Base-by-base conservation (phyloP, 495 filamentous ascomycete species). In the Penicillium fimorum region DNA sequence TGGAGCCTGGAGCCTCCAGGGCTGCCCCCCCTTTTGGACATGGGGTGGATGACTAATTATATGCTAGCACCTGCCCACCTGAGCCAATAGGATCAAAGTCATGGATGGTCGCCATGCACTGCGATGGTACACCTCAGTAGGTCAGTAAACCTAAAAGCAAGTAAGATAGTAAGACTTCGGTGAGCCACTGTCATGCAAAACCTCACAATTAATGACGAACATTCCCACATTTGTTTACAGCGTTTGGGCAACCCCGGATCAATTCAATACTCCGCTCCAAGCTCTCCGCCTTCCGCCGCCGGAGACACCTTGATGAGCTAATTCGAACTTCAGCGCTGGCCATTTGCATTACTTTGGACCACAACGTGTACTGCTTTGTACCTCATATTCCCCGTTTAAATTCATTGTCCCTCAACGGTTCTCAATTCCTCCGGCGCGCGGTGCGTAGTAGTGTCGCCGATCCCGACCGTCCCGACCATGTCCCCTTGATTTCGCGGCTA, bases 391-490 rank as follows among this genome's bases (percentile, higher is more conserved):
- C 50, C 29, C n/a, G 15, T 9, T 53, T n/a, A 40, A 37, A 24
- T 29, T 18, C 29, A 7, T 52, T 24, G 27, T 37, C 10, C 27
- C 15, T 47, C 25, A 10, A 18, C 33, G 20, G n/a, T 43, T 50
- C 8, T 45, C 47, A 62, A 53, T 57, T 55, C 47, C 46, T 29
- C 53, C 13, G 42, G 53, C 50, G 55, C 53, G 47, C 55, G 53
- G 57, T 64, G 57, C 58, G 49, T 46, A 33, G 53, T 53, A 54
- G 58, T 55, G 48, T 57, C 32, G 44, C 55, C 47, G 47, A 53
- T 58, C 50, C 56, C 64, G 56, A 50, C 49, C 50, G 35, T 58
- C 61, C 62, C 67, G 69, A 74, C 59, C 57, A 76, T 76, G 74
- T 71, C 59, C 69, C 67, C 64, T 65, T 73, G 66, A 68, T 66